Conservation (phyloP, 1,284 basidiomycete species). For the Pseudozyma thailandica region DNA sequence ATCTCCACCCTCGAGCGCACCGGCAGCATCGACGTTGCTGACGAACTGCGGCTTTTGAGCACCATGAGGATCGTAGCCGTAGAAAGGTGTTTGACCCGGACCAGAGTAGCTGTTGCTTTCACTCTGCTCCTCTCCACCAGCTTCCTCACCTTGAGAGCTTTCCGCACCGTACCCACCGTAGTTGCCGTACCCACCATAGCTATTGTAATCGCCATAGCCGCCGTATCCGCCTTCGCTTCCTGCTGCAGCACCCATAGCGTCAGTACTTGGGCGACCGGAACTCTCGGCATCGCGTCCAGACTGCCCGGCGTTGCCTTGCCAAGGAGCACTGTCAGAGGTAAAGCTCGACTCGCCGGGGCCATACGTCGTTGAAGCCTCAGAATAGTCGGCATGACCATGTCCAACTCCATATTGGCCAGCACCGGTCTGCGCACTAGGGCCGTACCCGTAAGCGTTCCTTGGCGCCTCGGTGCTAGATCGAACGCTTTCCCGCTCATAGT, state of each 20-base stretch:
- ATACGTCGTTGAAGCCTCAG: conserved; percentile 32
- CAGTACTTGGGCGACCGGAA: conserved; percentile 31
- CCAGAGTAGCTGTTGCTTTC: conserved; percentile 17
- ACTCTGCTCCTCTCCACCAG: conserved; percentile 21
- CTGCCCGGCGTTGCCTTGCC: conserved; percentile 20
- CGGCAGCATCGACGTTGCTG: conserved; percentile 62
- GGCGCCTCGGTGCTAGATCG: conserved; percentile 30
- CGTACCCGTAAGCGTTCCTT: conserved; percentile 13
- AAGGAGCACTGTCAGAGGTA: conserved; percentile 30
- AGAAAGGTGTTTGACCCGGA: conserved; percentile 43
- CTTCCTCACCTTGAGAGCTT: conserved; percentile 10
- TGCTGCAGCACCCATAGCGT: conserved; percentile 8
- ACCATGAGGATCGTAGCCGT: conserved; percentile 60
- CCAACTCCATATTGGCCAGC: conserved; percentile 10
- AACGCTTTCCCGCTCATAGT: conserved; percentile 36
- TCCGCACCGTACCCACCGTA: conserved; percentile 30
- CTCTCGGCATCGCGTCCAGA: conserved; percentile 14
- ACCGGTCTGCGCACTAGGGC: conserved; percentile 14
- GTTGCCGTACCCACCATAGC: conserved; percentile 27
- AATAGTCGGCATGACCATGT: conserved; percentile 27
- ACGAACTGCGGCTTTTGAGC: conserved; percentile 56
- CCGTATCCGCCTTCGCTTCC: conserved; percentile 24
- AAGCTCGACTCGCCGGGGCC: conserved; percentile 42
- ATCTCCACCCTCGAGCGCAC: conserved; percentile 40
- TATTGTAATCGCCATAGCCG: conserved; percentile 32